Conservation (phyloP, 495 filamentous ascomycete species). For the Amniculicola lignicola region DNA sequence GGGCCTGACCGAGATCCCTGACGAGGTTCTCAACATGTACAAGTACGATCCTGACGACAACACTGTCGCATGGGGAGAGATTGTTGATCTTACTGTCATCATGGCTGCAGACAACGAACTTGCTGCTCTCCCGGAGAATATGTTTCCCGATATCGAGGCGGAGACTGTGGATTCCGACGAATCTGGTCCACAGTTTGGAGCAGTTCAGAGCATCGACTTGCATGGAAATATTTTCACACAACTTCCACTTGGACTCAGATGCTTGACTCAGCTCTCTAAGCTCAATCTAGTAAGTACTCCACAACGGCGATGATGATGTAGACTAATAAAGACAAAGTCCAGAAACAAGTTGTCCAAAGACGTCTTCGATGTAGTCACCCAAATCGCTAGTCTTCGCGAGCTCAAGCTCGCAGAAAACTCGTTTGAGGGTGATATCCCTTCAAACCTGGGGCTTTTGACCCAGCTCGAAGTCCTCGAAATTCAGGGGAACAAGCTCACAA, state of each 20-base stretch:
- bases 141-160: slow-evolving; percentile 71
- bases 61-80: slow-evolving; percentile 79
- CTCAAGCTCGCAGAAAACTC: slow-evolving; percentile 78
- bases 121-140: slow-evolving; percentile 61
- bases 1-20: slow-evolving; percentile 73
- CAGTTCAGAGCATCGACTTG: slow-evolving; percentile 76
- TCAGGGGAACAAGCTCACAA: slow-evolving; percentile 73
- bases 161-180: slow-evolving; percentile 48
- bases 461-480: slow-evolving; percentile 78
- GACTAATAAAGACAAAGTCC: slow-evolving; percentile 50
- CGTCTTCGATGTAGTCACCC: slow-evolving; percentile 66
- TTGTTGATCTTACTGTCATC: slow-evolving; percentile 85
- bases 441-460: slow-evolving; percentile 55
- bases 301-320: slow-evolving; percentile 15
- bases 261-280: slow-evolving; percentile 67
- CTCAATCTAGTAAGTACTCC: slow-evolving; percentile 67
- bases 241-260: slow-evolving; percentile 71
- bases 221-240: slow-evolving; percentile 74
- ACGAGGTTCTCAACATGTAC: slow-evolving; percentile 89
- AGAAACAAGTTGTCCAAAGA: slow-evolving; percentile 73
- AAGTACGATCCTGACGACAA: slow-evolving; percentile 49
- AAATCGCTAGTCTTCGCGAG: slow-evolving; percentile 68
- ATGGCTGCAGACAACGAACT: slow-evolving; percentile 92
- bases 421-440: slow-evolving; percentile 61
- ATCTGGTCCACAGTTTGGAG: slow-evolving; percentile 76